Base-by-base conservation (phyloP, 768 basidiomycete species). In the Dendrothele bispora region DNA sequence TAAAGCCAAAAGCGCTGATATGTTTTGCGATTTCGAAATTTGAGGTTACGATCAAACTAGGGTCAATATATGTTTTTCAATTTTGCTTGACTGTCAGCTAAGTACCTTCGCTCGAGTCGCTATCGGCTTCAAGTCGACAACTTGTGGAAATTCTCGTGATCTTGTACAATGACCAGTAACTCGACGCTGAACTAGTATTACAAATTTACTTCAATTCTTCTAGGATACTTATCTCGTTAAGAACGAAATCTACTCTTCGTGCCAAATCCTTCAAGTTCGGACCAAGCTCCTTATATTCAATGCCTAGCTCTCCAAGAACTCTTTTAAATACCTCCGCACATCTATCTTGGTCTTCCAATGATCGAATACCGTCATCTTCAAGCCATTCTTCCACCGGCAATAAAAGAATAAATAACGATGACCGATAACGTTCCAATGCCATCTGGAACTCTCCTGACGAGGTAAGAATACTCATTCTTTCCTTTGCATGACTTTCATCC, bases 321-420 rank as follows among this genome's bases (percentile, higher is more conserved):
- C 52, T 43, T n/a, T 64, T 61, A 52, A 71, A 83, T 20, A 71
- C 56, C 24, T 64, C 50, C 41, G 72, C 54, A 30, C 73, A 73
- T 27, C 62, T 60, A 2, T 61, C 60, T 32, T 75, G 74, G 24
- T 82, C 66, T 17, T 84, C 79, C 52, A 81, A 56, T 42, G 65
- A 75, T 4, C 84, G 76, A 26, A 84, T 68, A 1, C 83, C 85
- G 46, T 86, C 84, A 51, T 86, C 85, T 1, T 76, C 64, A 25
- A 79, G 24, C 84, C 84, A 86, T 49, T 79, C 82, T 11, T 62
- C 51, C 26, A 85, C 75, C 0, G 82, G 81, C 2, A 61, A 67
- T 30, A 86, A 64, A 20, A 86, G 68, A 15, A 86, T 57, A 56
- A 86, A 75, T 3, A 14, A 20, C 27, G 26, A 6, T 22, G 54